Evolutionary conservation across 2,329 filamentous ascomycete species (phyloP), one percentile per base, ranked within the genome.

Genomic region (Arthrobotrys iridis): DNA sequence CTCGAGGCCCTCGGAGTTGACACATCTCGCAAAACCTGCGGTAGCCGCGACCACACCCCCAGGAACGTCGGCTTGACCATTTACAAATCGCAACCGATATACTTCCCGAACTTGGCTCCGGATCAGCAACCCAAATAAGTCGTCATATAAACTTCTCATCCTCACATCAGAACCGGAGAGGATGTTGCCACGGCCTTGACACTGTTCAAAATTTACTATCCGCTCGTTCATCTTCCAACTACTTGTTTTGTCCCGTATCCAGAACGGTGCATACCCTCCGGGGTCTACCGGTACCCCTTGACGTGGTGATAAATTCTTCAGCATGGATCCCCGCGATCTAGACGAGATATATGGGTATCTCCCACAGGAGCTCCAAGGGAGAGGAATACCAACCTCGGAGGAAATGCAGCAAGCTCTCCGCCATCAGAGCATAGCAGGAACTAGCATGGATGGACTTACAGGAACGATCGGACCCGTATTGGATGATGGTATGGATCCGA

Each of bases 391-490:
- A 37, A 67, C 55, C 33, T 67, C 70, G 5, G 62, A 74, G 13
- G 26, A 37, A 8, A 74, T 74, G 62, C 62, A 59, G 11, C 45
- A 60, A 24, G 35, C 43, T 33, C 62, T 67, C 40, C 70, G 30
- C 11, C 55, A 74, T 13, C 37, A 33, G 13, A 74, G 37, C 37
- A 74, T 74, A 55, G 55, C 35, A 15, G 57, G 70, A 22, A 67
- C 62, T 40, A 74, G 26, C 35, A 74, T 74, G 70, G 70, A 74
- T 37, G 62, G 26, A 15, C 55, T 74, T n/a, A 30, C 46, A 10
- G 67, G 58, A 50, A 57, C 58, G 13, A 62, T 66, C 7, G 70
- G 70, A 10, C 28, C 70, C 10, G 62, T 66, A 24, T 35, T 74
- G 4, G 70, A 74, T n/a, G 28, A 26, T 15, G 26, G 15, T 11